Base-by-base conservation (phyloP, 768 basidiomycete species). In the Clavulina sp. region DNA sequence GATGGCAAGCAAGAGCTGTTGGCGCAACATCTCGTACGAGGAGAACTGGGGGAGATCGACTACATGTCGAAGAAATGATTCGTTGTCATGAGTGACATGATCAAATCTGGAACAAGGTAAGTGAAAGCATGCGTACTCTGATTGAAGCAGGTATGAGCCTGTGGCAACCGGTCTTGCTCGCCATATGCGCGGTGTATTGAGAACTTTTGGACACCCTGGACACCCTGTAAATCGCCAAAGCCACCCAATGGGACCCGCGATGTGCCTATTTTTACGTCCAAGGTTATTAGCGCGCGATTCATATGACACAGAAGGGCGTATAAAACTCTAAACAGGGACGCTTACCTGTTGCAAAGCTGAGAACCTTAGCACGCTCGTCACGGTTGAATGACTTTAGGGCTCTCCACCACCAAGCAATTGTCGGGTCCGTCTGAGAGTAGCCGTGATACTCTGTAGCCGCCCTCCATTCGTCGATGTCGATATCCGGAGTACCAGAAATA, bases 371-470 rank as follows among this genome's bases (percentile, higher is more conserved):
- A 52, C 89, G 73, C 66, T 99, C 95, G 59, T 96, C 92, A 31
- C 93, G 84, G 58, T 84, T 88, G 69, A 96, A 96, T 5, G 89
- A 93, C 66, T 97, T 89, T 40, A 99, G 75, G 1, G 93, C 93
- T 57, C 95, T 77, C 95, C 95, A 99, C 84, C 89, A 96, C 92
- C 92, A 99, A 28, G 86, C 81, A 54, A 97, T 91, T 60, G 93
- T 91, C 4, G 93, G 87, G 63, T 99, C 92, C 2, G 83, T 84
- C 60, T 82, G 75, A 4, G 74, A 76, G 63, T 87, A 89, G 44
- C 86, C 84, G 56, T 81, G 86, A 67, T 91, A 88, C 61, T 91
- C 88, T 2, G 86, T 91, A 9, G 86, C 85, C 16, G 83, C 80
- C 50, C 86, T 77, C 88, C 89, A 92, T 65, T 97, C 95, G 63